Conservation (phyloP, 1,284 basidiomycete species). For the Tremellales sp. region DNA sequence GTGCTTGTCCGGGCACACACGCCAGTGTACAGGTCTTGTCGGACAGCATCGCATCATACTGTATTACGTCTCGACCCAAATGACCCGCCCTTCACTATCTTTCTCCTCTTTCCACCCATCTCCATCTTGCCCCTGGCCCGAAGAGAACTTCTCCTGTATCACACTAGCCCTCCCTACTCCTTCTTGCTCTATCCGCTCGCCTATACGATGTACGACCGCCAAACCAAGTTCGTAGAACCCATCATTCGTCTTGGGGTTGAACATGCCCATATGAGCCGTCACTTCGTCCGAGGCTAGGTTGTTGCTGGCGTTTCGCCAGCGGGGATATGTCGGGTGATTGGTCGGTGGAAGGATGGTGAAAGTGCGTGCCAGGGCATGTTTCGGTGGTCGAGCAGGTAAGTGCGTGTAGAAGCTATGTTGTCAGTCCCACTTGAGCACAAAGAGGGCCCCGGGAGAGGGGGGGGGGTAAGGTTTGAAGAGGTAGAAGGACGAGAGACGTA, state of each 20-base stretch:
- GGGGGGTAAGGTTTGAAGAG: not conserved
- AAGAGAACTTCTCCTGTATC: not conserved
- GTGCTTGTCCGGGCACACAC: too few relatives aligned
- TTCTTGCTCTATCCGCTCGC: conserved; percentile 39
- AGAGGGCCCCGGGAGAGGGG: conserved; percentile 27
- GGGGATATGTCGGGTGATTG: conserved; percentile 53
- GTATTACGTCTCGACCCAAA: conserved; percentile 27
- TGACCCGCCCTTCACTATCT: conserved; percentile 19
- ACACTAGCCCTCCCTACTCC: conserved; percentile 23
- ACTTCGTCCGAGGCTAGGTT: conserved; percentile 70
- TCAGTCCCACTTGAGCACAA: not conserved
- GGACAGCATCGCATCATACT: too few relatives aligned
- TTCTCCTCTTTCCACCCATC: conserved; percentile 20
- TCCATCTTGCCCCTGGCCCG: conserved; percentile 6
- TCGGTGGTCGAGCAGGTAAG: conserved; percentile 61
- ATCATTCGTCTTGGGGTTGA: conserved; percentile 74
- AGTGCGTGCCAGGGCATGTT: conserved; percentile 58
- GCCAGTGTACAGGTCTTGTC: too few relatives aligned
- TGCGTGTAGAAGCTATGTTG: conserved; percentile 69
- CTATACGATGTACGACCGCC: conserved; percentile 52
- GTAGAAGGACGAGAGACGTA: conserved; percentile 47
- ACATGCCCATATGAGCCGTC: conserved; percentile 85
- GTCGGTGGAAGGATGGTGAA: conserved; percentile 70
- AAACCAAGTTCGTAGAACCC: conserved; percentile 84
- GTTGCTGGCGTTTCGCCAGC: conserved; percentile 65